Percentiles rank a stretch among this genome's conserved stretches.
Conservation (phyloP, 2,329 filamentous ascomycete species). For the Fusarium sp. region DNA sequence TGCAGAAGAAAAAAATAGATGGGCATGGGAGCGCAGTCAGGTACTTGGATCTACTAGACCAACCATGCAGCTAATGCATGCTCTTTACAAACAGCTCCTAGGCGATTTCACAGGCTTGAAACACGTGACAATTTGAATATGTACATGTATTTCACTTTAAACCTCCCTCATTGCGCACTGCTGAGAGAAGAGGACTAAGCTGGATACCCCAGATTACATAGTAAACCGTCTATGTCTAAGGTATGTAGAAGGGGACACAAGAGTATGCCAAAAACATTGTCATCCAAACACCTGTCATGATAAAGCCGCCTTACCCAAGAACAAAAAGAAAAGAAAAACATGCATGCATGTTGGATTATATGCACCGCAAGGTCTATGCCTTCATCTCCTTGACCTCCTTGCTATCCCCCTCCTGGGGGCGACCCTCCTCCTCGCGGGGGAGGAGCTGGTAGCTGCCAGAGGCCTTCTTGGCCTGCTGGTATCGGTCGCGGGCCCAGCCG, state of each 20-base stretch:
- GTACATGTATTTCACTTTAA: conserved; percentile 11
- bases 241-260: conserved; percentile 22
- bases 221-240: conserved; percentile 34
- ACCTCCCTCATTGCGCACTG: conserved; percentile 30
- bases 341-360: conserved; percentile 14
- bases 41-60: too few species aligned
- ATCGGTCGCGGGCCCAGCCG: conserved; percentile 42
- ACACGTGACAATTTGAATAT: not conserved
- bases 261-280: conserved; percentile 14
- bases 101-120: not conserved
- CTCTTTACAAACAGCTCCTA: too few species aligned
- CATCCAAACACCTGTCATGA: conserved; percentile 33
- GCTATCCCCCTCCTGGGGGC: conserved; percentile 24
- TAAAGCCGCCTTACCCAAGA: conserved; percentile 28
- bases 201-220: conserved; percentile 28
- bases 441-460: conserved; percentile 40
- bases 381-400: conserved; percentile 33
- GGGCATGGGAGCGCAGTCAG: too few species aligned
- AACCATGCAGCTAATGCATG: too few species aligned
- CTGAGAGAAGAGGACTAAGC: conserved; percentile 18
- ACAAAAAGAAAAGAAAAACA: conserved; percentile 20
- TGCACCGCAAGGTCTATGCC: conserved; percentile 5
- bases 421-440: conserved; percentile 33
- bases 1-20: too few species aligned
- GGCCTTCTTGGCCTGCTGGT: conserved; percentile 40